A percentile compares a stretch with the other conserved stretches of the same genome.
Evolutionary conservation across 1,284 basidiomycete genomes (phyloP).

Genomic region (Entoloma clypeatum): DNA sequence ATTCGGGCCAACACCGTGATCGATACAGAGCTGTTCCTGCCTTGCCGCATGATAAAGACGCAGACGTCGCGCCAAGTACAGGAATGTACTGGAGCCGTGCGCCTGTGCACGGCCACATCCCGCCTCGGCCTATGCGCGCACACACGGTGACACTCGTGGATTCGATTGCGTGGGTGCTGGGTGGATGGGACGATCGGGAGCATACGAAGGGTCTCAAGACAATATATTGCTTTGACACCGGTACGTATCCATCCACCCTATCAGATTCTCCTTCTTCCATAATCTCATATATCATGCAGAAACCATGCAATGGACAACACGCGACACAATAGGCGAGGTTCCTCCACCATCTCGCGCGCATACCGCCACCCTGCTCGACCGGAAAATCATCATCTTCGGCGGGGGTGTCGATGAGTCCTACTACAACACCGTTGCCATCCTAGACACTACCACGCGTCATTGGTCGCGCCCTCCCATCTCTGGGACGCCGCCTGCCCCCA

Average conservation of each 20-base stretch:
- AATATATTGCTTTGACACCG: slow-evolving; percentile 83
- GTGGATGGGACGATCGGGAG: slow-evolving; percentile 81
- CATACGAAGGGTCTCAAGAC: slow-evolving; percentile 77
- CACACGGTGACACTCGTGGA: slow-evolving; percentile 85
- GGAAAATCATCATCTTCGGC: slow-evolving; percentile 78
- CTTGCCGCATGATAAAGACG: slow-evolving; percentile 55
- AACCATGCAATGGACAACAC: slow-evolving; percentile 86
- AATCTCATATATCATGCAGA: slow-evolving; percentile 41
- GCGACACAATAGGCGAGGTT: slow-evolving; percentile 68
- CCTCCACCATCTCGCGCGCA: slow-evolving; percentile 87
- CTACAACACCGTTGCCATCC: slow-evolving; percentile 75
- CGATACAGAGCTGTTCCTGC: slow-evolving; percentile 44
- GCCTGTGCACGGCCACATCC: slow-evolving; percentile 75
- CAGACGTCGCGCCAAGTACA: slow-evolving; percentile 43
- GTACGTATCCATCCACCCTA: slow-evolving; percentile 36
- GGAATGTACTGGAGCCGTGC: slow-evolving; percentile 86
- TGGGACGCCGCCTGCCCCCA: slow-evolving; percentile 54
- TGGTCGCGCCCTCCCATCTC: slow-evolving; percentile 57
- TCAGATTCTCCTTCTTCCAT: slow-evolving; percentile 1
- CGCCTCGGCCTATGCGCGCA: slow-evolving; percentile 74
- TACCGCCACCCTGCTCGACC: slow-evolving; percentile 82
- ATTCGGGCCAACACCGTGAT: too few relatives aligned
- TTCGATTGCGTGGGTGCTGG: slow-evolving; percentile 81
- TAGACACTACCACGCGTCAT: slow-evolving; percentile 72
- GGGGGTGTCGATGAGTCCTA: slow-evolving; percentile 80